These are phyloP conservation scores for Aspergillus candidus DNA, from an alignment of 2,329 filamentous ascomycete genomes.

Conservation along the genomic window DNA sequence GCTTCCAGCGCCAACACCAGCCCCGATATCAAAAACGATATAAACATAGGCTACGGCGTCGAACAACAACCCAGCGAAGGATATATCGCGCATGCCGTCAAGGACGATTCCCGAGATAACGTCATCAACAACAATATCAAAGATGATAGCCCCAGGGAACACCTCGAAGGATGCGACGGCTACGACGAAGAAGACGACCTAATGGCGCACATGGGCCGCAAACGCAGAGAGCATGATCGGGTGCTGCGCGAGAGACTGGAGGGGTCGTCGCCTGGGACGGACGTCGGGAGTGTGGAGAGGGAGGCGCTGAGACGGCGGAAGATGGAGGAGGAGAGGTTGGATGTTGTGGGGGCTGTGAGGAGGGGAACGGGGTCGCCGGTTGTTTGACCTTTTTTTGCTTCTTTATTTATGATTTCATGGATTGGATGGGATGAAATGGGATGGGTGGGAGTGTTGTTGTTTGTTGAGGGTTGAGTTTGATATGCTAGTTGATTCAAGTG, in stretches of 20 bases:
- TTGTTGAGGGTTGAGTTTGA: not conserved
- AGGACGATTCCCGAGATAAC: conserved; percentile 9
- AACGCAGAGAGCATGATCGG: conserved; percentile 29
- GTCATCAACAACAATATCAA: no score
- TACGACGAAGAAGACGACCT: conserved; percentile 29
- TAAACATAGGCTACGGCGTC: conserved; percentile 32
- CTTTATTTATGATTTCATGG: no score
- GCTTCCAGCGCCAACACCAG: conserved; percentile 2
- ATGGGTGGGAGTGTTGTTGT: no score
- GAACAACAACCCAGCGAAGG: conserved; percentile 33
- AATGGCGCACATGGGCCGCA: conserved; percentile 29
- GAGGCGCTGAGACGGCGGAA: conserved; percentile 22
- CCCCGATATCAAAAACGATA: conserved; percentile 25
- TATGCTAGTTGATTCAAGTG: no score
- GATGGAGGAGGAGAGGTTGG: conserved; percentile 23
- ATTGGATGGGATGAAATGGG: no score
- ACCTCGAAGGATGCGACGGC: conserved; percentile 18
- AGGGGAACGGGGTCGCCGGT: conserved; percentile 24
- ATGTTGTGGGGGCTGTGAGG: conserved; percentile 24
- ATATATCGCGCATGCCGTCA: conserved; percentile 28
- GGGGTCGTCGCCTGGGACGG: conserved; percentile 14
- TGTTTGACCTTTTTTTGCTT: conserved; percentile 5
- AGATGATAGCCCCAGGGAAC: no score
- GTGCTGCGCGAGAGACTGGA: conserved; percentile 24
- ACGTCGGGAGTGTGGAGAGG: conserved; percentile 19